Conservation (phyloP, 1,284 basidiomycete genomes). For the Schizophyllum amplum region DNA sequence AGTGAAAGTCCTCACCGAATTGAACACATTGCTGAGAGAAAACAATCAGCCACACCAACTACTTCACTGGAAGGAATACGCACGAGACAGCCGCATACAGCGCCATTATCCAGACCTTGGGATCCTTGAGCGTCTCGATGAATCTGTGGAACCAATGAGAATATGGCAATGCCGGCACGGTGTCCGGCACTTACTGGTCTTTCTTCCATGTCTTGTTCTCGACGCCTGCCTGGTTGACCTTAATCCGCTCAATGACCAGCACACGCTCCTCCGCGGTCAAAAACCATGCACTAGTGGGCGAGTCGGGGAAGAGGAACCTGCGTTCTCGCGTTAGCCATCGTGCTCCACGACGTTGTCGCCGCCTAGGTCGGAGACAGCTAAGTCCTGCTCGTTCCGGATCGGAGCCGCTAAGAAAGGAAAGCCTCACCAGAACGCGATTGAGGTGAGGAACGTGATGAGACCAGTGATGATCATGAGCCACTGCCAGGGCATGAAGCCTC, state of each 20-base stretch:
- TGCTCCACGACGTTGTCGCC: no score
- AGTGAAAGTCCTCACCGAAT: not conserved
- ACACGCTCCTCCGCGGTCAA: slow-evolving; percentile 59
- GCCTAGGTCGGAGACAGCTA: no score
- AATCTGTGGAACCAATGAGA: slow-evolving; percentile 35
- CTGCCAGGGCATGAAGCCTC: slow-evolving; percentile 31
- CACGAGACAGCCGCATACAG: slow-evolving; percentile 48
- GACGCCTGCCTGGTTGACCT: slow-evolving; percentile 61
- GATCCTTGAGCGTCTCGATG: slow-evolving; percentile 61
- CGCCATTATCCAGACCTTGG: slow-evolving; percentile 68
- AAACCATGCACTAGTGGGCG: slow-evolving; percentile 65
- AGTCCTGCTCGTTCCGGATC: no score
- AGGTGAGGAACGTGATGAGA: slow-evolving; percentile 48
- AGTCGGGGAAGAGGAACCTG: slow-evolving; percentile 71
- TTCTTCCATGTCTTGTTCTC: slow-evolving; percentile 77
- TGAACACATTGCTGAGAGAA: slow-evolving; percentile 1
- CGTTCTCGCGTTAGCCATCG: not conserved
- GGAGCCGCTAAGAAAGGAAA: not conserved
- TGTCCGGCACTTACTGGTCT: slow-evolving; percentile 47
- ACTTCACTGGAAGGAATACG: no score
- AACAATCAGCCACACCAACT: slow-evolving; percentile 3
- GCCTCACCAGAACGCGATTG: slow-evolving; percentile 46
- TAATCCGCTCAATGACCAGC: slow-evolving; percentile 59
- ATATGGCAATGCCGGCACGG: not conserved
- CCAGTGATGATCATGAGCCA: slow-evolving; percentile 75